These are phyloP conservation scores for Globisporangium iwayamae DNA, from an alignment of 352 stramenopile genomes.

Conservation along the genomic window DNA sequence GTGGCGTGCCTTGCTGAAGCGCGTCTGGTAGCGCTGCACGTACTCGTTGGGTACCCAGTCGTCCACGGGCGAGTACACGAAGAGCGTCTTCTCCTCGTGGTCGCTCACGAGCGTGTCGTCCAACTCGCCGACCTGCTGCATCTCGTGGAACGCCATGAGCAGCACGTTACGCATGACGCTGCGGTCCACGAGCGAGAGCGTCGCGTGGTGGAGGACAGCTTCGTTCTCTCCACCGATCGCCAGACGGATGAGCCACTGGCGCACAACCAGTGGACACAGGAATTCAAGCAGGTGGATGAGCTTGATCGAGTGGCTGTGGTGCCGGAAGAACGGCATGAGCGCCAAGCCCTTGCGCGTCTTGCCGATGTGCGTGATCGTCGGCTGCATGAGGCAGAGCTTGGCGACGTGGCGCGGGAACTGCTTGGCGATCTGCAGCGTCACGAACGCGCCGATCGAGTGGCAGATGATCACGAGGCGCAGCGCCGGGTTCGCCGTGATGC, in stretches of 20 bases:
- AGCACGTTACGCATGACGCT: constrained; percentile 61
- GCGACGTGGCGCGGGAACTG: constrained; percentile 49
- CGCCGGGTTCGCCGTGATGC: constrained; percentile 40
- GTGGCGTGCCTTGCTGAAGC: constrained; percentile 42
- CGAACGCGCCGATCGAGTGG: constrained; percentile 64
- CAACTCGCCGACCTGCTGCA: constrained; percentile 46
- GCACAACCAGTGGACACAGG: constrained; percentile 33
- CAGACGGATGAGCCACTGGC: constrained; percentile 40
- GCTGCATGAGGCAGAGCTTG: constrained; percentile 70
- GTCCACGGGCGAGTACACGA: constrained; percentile 68
- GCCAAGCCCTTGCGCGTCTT: constrained; percentile 36
- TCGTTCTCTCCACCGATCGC: constrained; percentile 38
- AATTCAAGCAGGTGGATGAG: constrained; percentile 41
- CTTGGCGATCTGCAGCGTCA: constrained; percentile 48
- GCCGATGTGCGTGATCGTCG: constrained; percentile 62
- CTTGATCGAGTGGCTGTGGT: constrained; percentile 28
- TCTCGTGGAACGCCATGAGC: constrained; percentile 64
- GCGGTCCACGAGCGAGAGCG: constrained; percentile 48
- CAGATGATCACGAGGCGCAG: constrained; percentile 52
- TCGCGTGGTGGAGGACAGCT: constrained; percentile 42
- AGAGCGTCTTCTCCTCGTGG: constrained; percentile 52
- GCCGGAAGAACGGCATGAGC: constrained; percentile 49
- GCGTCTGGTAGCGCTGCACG: constrained; percentile 47
- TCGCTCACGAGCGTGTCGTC: constrained; percentile 33
- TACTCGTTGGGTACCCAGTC: constrained; percentile 66